These are phyloP conservation scores for Ustilago sp. DNA, from an alignment of 1,284 basidiomycete species.

Conservation along the genomic window DNA sequence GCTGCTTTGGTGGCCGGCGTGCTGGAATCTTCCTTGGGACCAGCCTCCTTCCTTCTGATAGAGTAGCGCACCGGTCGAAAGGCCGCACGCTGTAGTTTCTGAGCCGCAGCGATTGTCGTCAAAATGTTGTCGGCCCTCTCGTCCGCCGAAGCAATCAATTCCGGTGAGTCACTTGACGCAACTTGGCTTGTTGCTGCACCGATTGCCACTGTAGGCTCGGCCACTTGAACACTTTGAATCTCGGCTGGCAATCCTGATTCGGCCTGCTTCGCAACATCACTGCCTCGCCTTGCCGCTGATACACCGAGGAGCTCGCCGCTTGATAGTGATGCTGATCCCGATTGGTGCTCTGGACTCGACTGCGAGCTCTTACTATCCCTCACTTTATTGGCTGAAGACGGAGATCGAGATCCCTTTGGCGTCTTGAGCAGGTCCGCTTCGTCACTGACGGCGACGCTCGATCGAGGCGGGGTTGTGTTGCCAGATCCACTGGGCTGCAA, in stretches of 20 bases:
- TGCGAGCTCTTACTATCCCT: neutral
- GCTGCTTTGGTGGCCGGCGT: neutral
- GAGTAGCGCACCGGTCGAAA: slow-evolving; percentile 13
- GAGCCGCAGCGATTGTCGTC: slow-evolving; percentile 2
- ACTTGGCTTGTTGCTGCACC: neutral
- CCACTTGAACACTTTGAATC: neutral
- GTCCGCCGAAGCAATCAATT: neutral
- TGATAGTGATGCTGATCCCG: neutral
- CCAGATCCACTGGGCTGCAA: slow-evolving; percentile 21
- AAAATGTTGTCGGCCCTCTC: slow-evolving; percentile 7
- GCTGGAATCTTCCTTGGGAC: neutral
- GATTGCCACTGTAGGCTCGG: neutral
- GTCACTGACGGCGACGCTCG: neutral
- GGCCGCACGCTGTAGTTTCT: slow-evolving; percentile 7
- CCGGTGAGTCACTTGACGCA: neutral
- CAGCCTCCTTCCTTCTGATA: slow-evolving; percentile 15
- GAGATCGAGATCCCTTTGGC: slow-evolving; percentile 11
- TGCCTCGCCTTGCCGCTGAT: neutral
- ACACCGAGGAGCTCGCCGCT: neutral
- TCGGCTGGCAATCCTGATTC: neutral
- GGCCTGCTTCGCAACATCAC: neutral
- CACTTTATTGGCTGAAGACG: neutral
- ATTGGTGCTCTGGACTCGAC: slow-evolving; percentile 3
- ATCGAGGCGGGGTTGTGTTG: neutral
- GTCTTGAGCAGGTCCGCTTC: slow-evolving; percentile 14